Percentiles rank a stretch among this genome's conserved stretches.
Conservation (phyloP, 495 filamentous ascomycete species). For the Podospora bellae-mahoneyi region DNA sequence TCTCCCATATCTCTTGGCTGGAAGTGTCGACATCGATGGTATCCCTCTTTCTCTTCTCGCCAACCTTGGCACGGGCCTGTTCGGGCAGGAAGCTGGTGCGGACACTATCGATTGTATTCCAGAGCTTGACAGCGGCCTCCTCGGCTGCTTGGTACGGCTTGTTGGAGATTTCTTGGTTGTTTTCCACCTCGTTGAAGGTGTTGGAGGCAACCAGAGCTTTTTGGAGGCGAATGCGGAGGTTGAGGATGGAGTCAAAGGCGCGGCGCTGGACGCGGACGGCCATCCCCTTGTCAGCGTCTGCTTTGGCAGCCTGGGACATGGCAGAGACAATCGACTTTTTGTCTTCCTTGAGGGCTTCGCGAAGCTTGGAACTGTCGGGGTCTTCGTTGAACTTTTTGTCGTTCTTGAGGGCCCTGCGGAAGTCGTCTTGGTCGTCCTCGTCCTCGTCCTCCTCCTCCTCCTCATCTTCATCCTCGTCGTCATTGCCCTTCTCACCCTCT, state of each 20-base stretch:
- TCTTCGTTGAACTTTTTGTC: neutral
- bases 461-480: constrained; percentile 34
- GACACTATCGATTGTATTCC: constrained; percentile 76
- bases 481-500: constrained; percentile 41
- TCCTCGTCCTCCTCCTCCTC: constrained; percentile 40
- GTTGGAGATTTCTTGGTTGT: constrained; percentile 28
- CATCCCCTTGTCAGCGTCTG: constrained; percentile 77
- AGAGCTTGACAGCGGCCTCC: constrained; percentile 79
- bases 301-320: constrained; percentile 68
- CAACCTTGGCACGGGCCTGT: constrained; percentile 31
- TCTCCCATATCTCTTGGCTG: constrained; percentile 64
- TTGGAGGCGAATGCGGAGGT: constrained; percentile 84
- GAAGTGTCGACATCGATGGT: constrained; percentile 49
- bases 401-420: constrained; percentile 25
- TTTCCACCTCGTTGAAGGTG: constrained; percentile 56
- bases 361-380: constrained; percentile 33
- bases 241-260: constrained; percentile 81
- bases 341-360: constrained; percentile 67
- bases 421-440: constrained; percentile 38
- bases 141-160: constrained; percentile 72
- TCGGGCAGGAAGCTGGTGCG: constrained; percentile 52
- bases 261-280: constrained; percentile 81
- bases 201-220: constrained; percentile 82
- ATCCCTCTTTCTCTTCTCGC: constrained; percentile 57
- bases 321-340: constrained; percentile 65